phyloP scores from a whole-genome alignment of 2,329 filamentous ascomycete genomes.

The Dryadomyces quercivorus region DNA sequence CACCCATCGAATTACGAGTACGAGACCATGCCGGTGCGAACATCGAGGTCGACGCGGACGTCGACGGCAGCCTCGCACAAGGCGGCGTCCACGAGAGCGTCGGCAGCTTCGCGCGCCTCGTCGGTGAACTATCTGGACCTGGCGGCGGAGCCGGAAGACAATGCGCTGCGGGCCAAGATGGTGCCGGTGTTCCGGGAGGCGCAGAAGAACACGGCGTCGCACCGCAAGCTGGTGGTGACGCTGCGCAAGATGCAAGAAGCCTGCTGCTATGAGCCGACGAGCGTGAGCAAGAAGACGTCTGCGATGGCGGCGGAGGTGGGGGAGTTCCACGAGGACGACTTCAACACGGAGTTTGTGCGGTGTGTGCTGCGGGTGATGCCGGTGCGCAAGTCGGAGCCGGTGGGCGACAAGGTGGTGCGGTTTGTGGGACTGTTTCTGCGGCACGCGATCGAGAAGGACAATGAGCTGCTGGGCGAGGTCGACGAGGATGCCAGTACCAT shows the following conservation, averaged over 20 bases:
- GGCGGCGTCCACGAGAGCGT: conserved; percentile 26
- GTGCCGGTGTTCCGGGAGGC: conserved; percentile 66
- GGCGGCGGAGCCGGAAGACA: conserved; percentile 62
- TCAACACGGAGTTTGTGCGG: conserved; percentile 74
- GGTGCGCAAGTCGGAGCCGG: conserved; percentile 83
- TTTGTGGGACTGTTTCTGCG: conserved; percentile 83
- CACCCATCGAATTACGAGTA: neutral
- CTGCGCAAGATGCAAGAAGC: conserved; percentile 84
- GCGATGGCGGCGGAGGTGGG: conserved; percentile 32
- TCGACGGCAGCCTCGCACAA: conserved; percentile 26
- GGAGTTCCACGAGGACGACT: conserved; percentile 73
- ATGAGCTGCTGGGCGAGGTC: conserved; percentile 51
- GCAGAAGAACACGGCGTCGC: conserved; percentile 78
- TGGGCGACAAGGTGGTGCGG: conserved; percentile 72
- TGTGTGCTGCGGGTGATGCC: conserved; percentile 73
- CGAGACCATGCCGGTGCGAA: conserved; percentile 35
- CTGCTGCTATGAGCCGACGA: conserved; percentile 55
- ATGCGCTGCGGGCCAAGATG: conserved; percentile 60
- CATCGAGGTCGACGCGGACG: conserved; percentile 32
- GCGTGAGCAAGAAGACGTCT: conserved; percentile 31
- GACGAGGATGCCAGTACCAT: conserved; percentile 59
- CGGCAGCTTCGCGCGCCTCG: conserved; percentile 34
- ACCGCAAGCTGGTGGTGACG: conserved; percentile 78
- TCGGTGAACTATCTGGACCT: conserved; percentile 32
- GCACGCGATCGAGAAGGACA: conserved; percentile 58